Base-by-base conservation (phyloP, 192 early-diverging fungal genomes). In the Coemansia sp. region DNA sequence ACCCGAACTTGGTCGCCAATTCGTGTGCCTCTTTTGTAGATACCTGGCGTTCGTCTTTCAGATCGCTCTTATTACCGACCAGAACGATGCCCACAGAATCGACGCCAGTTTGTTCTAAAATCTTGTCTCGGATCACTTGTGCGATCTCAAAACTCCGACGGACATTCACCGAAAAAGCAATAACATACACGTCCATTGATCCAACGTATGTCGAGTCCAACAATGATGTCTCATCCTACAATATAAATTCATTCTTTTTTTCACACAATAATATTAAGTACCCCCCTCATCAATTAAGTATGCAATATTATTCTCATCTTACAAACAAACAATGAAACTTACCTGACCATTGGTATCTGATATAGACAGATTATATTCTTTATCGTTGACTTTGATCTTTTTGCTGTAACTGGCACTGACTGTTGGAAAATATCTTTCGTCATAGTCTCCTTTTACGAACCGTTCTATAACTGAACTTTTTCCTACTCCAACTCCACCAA, bases 291-390 rank as follows among this genome's bases (percentile, higher is more conserved):
- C 19, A 50, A 10, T 22, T 10, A 22, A 19, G 13, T 11, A 22
- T 24, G 22, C 22, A 24, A 24, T 0, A 24, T 1, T 24, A 24
- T 24, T 24, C 24, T 27, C 42, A 24, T 24, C 24, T 24, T 1
- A 24, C 24, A 24, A 24, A 24, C 24, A 24, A 15, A 65, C 22
- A 53, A 24, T 24, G 24, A 24, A 24, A 24, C 24, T 78, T 89
- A 89, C 89, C 87, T 98, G 96, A 53, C 97, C 97, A 11, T 95
- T 95, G 13, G 97, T 98, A 73, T 99, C 97, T 68, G 94, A 91
- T 50, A 98, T 98, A 64, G 94, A 93, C 36, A 91, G 87, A 38
- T 86, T 87, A 65, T 95, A 96, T 75, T 97, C 94, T 72, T 92
- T 88, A 20, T 90, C 89, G 72, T 84, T 84, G 62, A 92, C 88